Evolutionary conservation across 169 alveolate genomes (phyloP).

Genomic region (Plasmodium gaboni): DNA sequence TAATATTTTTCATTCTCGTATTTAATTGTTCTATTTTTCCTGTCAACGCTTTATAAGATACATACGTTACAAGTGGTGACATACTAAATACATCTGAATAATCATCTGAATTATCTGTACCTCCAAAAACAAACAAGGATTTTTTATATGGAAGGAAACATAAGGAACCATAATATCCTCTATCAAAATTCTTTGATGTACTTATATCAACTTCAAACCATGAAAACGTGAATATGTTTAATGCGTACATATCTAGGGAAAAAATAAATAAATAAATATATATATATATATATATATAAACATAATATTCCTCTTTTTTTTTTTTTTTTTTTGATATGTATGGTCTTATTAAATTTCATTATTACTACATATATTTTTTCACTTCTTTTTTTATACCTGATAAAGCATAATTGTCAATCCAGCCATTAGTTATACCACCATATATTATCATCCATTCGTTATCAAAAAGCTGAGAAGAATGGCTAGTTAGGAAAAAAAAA

Average conservation of each 20-base stretch:
- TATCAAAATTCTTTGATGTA: slow-evolving; percentile 39
- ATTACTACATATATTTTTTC: not conserved
- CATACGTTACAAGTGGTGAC: slow-evolving; percentile 74
- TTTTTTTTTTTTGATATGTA: no score
- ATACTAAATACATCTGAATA: slow-evolving; percentile 60
- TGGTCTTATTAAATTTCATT: no score
- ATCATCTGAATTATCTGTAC: slow-evolving; percentile 33
- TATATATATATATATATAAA: not conserved
- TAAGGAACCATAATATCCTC: slow-evolving; percentile 74
- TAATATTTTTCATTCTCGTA: slow-evolving; percentile 17
- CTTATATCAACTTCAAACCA: slow-evolving; percentile 76
- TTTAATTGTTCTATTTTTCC: slow-evolving; percentile 42
- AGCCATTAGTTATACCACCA: slow-evolving; percentile 76
- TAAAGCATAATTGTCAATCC: slow-evolving; percentile 74
- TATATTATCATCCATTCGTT: slow-evolving; percentile 75
- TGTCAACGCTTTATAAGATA: slow-evolving; percentile 48
- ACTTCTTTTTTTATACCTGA: slow-evolving; percentile 34
- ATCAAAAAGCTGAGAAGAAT: slow-evolving; percentile 64
- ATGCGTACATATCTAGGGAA: slow-evolving; percentile 66
- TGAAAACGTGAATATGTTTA: slow-evolving; percentile 56
- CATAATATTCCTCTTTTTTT: no score
- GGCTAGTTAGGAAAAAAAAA: slow-evolving; percentile 33
- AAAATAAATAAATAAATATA: not conserved
- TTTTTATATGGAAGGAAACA: slow-evolving; percentile 69
- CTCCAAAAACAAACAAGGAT: slow-evolving; percentile 73